Percentiles rank a stretch among this genome's conserved stretches.
These are phyloP conservation scores for Blastocystis sp. DNA, from an alignment of 352 stramenopile species.

Conservation along the genomic window DNA sequence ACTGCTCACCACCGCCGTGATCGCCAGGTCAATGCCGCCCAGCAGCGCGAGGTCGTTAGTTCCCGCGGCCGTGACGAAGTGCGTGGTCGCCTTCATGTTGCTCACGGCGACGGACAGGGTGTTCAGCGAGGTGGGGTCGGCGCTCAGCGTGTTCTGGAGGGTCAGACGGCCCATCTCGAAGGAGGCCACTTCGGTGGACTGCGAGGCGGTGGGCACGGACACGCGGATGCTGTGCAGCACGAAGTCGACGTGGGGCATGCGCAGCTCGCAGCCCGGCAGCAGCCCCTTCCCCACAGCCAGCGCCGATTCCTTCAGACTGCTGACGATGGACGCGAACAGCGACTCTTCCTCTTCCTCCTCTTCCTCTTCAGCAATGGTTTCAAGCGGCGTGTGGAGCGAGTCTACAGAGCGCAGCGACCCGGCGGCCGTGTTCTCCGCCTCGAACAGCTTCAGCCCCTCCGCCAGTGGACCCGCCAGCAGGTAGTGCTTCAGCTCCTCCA, in stretches of 20 bases:
- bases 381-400: neutral
- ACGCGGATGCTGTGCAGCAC: slow-evolving; percentile 51
- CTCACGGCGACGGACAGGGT: slow-evolving; percentile 9
- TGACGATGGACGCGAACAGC: neutral
- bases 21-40: slow-evolving; percentile 41
- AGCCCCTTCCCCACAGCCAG: slow-evolving; percentile 6
- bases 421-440: neutral
- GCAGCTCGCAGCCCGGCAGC: neutral
- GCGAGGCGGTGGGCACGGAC: neutral
- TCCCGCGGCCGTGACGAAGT: neutral
- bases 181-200: slow-evolving; percentile 10
- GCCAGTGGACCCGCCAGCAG: slow-evolving; percentile 43
- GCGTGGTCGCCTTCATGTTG: slow-evolving; percentile 33
- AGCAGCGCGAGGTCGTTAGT: slow-evolving; percentile 1
- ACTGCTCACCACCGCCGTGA: neutral
- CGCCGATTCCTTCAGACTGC: neutral
- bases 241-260: slow-evolving; percentile 23
- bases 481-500: slow-evolving; percentile 65
- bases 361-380: neutral
- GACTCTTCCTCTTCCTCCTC: neutral
- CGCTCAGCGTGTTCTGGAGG: neutral
- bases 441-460: slow-evolving; percentile 19
- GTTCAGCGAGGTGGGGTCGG: slow-evolving; percentile 22
- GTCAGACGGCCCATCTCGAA: slow-evolving; percentile 47
- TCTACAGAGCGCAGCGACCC: too few species aligned